Evolutionary conservation across 805 yeast genomes (phyloP), one percentile per base, ranked within the genome.

Genomic region (Pichia phayaonensis): DNA sequence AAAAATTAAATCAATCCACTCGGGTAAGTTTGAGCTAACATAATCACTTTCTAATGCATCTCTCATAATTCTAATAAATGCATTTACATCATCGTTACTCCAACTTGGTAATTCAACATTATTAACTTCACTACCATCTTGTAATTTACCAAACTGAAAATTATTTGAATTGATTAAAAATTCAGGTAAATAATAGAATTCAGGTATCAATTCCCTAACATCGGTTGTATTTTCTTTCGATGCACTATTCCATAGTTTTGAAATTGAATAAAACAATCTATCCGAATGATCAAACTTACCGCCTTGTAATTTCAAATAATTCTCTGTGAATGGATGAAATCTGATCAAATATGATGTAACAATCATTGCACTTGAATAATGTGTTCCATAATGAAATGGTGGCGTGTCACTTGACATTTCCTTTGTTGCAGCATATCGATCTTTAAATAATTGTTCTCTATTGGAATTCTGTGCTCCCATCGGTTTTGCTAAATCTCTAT

Each of bases 291-390:
- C 96, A 69, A 89, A 87, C 50, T 79, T 83, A 0, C 96, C 96
- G 13, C 94, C 96, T 70, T 89, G 97, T 8, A 90, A 67, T 20
- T 86, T 61, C 41, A 87, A 65, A 59, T 85, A 88, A 0, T 95
- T 83, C 48, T 85, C 86, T 2, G 85, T 92, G 65, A 81, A 86
- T 0, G 97, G 97, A 54, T 83, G 77, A 24, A 89, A 58, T 45
- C 97, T 72, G 39, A 89, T 86, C 55, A 89, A 64, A 58, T 77
- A 89, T 0, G 94, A 84, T 0, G 95, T 76, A 2, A 88, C 96
- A 61, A 89, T 88, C 97, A 89, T 90, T 0, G 96, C 95, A 0
- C 95, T 86, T 0, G 96, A 88, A 62, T 89, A 89, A 64, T 89
- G 97, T 0, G 97, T 90, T 2, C 97, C 97, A 60, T 89, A 89